phyloP scores from a whole-genome alignment of 768 basidiomycete genomes.

The Galerina marginata region DNA sequence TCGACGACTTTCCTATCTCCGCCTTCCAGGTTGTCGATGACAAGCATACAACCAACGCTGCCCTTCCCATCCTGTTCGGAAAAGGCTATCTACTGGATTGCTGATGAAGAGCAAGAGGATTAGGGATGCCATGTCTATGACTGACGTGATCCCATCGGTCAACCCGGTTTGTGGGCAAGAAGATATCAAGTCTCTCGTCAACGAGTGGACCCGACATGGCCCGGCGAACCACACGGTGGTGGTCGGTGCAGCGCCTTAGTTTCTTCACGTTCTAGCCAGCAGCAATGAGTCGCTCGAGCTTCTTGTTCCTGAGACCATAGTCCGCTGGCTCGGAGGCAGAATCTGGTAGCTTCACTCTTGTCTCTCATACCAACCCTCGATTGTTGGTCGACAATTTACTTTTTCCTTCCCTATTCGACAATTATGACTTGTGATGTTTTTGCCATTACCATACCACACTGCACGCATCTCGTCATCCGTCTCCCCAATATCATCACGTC shows the following conservation, averaged over 20 bases:
- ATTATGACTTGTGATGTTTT: background rate
- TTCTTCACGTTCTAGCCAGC: background rate
- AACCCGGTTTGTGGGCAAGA: constrained; percentile 30
- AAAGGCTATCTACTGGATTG: constrained; percentile 6
- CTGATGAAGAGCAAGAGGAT: background rate
- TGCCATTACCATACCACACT: constrained; percentile 7
- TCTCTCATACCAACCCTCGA: too few species aligned
- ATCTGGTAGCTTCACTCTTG: too few species aligned
- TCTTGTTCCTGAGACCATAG: too few species aligned
- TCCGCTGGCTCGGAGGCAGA: too few species aligned
- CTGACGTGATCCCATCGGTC: constrained; percentile 35
- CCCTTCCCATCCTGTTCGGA: constrained; percentile 41
- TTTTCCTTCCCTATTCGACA: background rate
- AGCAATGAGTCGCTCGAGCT: too few species aligned
- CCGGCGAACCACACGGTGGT: constrained; percentile 64
- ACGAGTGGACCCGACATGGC: constrained; percentile 60
- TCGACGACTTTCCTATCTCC: constrained; percentile 16
- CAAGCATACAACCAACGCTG: constrained; percentile 40
- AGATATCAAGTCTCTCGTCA: constrained; percentile 61
- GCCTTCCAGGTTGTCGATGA: constrained; percentile 34
- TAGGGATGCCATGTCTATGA: constrained; percentile 27
- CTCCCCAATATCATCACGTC: background rate
- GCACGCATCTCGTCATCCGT: background rate
- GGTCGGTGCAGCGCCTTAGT: constrained; percentile 30
- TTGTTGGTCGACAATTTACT: too few species aligned